Evolutionary conservation across 176 grass and related monocot genomes (phyloP), one percentile per base, ranked within the genome.

Genomic region (Thinopyrum elongatum): DNA sequence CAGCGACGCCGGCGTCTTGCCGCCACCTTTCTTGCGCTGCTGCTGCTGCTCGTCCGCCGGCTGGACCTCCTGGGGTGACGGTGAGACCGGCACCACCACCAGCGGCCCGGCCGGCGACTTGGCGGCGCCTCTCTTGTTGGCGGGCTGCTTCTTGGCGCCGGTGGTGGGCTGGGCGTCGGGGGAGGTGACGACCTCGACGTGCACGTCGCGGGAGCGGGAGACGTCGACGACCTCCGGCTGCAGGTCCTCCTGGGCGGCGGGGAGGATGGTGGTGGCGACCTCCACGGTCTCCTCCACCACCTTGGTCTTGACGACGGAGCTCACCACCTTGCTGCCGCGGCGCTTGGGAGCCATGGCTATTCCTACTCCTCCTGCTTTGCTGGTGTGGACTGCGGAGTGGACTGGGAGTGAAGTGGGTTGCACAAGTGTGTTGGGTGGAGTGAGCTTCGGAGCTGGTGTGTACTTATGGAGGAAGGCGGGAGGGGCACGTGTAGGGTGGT

Each of bases 261-360:
- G 70, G 22, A 65, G 76, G 1, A 89, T 22, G 69, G 81, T 27
- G 3, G 86, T 46, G 70, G 80, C 70, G 74, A 92, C 77, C 84
- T 92, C 22, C 13, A 89, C 83, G 57, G 87, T 91, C 86, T 92
- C 83, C 71, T 84, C 8, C 44, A 88, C 87, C 65, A 89, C 87
- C 82, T 81, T 95, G 26, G 79, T 90, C 89, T 76, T 93, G 65
- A 86, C 84, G 2, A 85, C 84, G 12, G 82, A 89, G 7, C 64
- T 66, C 6, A 82, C 49, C 71, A 86, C 57, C 84, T 83, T 79
- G 58, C 46, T 23, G 10, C 35, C 63, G 11, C 69, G 36, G 8
- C 75, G 79, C 92, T 88, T 94, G 23, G 89, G 92, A 21, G 86
- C 92, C 92, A 91, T 91, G 10, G 60, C 61, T 64, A 11, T n/a